These are phyloP conservation scores for Colletotrichum gloeosporioides DNA, from an alignment of 2,329 filamentous ascomycete genomes.

Conservation along the genomic window DNA sequence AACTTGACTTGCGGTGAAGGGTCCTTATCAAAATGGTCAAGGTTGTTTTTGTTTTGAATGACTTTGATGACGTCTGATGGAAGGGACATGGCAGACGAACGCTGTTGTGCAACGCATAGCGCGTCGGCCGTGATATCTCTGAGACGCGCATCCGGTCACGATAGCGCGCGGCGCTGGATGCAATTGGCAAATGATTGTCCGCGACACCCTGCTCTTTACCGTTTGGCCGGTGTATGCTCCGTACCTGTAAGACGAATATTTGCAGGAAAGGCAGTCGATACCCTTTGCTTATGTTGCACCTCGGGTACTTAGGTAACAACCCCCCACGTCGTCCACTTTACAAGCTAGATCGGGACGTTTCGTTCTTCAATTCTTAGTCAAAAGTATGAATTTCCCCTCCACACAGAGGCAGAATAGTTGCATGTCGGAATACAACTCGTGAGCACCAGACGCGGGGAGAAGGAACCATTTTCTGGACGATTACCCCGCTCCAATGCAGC, in stretches of 20 bases:
- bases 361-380: neutral
- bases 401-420: neutral
- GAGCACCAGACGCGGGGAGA: neutral
- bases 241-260: neutral
- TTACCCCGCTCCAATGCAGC: constrained; percentile 1
- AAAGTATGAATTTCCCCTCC: neutral
- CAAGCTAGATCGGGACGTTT: neutral
- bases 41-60: neutral
- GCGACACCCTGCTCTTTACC: neutral
- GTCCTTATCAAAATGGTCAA: neutral
- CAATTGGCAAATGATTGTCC: neutral
- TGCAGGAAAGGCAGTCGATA: neutral
- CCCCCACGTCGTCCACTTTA: neutral
- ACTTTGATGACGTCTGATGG: neutral
- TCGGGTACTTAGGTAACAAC: neutral
- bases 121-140: neutral
- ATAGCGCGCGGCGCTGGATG: neutral
- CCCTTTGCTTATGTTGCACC: neutral
- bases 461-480: neutral
- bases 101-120: neutral
- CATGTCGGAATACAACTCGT: neutral
- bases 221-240: neutral
- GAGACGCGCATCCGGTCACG: neutral
- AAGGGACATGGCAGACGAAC: neutral
- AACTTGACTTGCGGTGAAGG: neutral